Base-by-base conservation (phyloP, 2,329 filamentous ascomycete species). In the Calonectria leucothoes region DNA sequence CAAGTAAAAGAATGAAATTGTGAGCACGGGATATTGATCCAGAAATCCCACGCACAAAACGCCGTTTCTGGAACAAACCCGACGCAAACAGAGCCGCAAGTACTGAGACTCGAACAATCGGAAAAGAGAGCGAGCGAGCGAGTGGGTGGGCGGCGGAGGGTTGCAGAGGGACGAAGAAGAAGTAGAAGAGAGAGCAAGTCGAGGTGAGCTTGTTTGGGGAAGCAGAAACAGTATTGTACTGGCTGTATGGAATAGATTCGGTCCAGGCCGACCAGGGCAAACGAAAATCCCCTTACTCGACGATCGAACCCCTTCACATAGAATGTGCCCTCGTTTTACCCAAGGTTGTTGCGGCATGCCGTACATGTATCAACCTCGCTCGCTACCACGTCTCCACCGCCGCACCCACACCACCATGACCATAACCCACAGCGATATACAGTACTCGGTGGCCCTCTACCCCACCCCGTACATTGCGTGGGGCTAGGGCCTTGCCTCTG, bases 211-310 rank as follows among this genome's bases (percentile, higher is more conserved):
- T 57, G 27, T 67, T 51, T 67, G 65, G 51, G 37, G 25, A 55
- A 57, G 49, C 14, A 49, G 37, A 31, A 57, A 42, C 48, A 57
- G 51, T 33, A n/a, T 45, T 57, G 65, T 33, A 49, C 23, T 49
- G 42, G 35, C 23, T 49, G 42, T 45, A 65, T 65, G 42, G 20
- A 65, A 23, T 45, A 67, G 27, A 57, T 67, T 57, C 65, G 49
- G 49, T 25, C 25, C 35, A 42, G 37, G 11, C 49, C 31, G 12
- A 14, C 55, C 31, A 37, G 55, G 55, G n/a, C 31, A 59, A 59
- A 59, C 55, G 31, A 37, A 59, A 37, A 59, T 59, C 31, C 33
- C 55, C 29, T 59, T 33, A n/a, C 55, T 15, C n/a, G 42, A 45
- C 42, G 42, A 35, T 20, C 35, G 55, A 35, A 33, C 55, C 33